These are phyloP conservation scores for Calonectria montana DNA, from an alignment of 2,329 filamentous ascomycete genomes.

Conservation along the genomic window DNA sequence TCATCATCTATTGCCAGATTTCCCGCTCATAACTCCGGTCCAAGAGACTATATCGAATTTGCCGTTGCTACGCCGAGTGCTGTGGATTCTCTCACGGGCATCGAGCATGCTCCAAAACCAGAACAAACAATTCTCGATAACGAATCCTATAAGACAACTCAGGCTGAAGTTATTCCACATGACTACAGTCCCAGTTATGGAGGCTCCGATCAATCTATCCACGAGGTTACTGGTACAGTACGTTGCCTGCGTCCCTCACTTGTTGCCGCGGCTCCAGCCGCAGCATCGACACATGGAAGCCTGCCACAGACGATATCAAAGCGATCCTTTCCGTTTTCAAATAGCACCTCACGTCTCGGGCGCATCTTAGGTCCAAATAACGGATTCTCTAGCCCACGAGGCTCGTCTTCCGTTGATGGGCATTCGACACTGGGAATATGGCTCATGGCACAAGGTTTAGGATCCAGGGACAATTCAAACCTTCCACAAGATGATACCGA, in stretches of 20 bases:
- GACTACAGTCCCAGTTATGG: neutral
- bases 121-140: neutral
- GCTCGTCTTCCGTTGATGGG: conserved; percentile 46
- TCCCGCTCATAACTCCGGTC: conserved; percentile 52
- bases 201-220: neutral
- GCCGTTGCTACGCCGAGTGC: conserved; percentile 31
- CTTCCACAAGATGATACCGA: conserved; percentile 28
- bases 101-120: conserved; percentile 9
- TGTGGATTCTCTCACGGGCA: neutral
- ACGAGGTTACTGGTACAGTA: conserved; percentile 13
- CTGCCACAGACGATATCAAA: conserved; percentile 22
- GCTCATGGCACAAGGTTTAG: conserved; percentile 50
- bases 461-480: conserved; percentile 41
- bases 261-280: neutral
- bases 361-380: conserved; percentile 37
- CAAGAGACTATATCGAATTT: conserved; percentile 63
- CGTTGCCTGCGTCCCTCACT: conserved; percentile 11
- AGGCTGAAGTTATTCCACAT: neutral
- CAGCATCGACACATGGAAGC: conserved; percentile 14
- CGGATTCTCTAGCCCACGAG: conserved; percentile 45
- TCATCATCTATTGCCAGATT: conserved; percentile 42
- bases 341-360: conserved; percentile 30
- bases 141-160: neutral
- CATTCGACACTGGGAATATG: conserved; percentile 51
- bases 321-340: conserved; percentile 34